These are phyloP conservation scores for Ampelocalamus luodianensis DNA, from an alignment of 176 grass and related monocot genomes.

Conservation along the genomic window DNA sequence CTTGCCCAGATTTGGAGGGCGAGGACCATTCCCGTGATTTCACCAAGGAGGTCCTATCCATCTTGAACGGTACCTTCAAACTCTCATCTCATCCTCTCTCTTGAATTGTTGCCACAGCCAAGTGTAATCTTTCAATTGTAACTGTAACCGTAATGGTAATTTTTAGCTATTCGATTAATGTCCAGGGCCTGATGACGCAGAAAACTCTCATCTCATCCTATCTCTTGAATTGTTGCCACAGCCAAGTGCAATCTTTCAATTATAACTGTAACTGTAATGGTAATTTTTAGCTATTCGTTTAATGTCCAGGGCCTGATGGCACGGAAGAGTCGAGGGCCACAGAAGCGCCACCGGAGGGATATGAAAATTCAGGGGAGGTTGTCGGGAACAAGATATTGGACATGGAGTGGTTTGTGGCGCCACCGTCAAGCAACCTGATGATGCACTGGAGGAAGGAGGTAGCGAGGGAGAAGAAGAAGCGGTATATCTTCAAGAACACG, in stretches of 20 bases:
- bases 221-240: not conserved
- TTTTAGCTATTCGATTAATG: conserved; percentile 14
- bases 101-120: not conserved
- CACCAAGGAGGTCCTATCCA: conserved; percentile 48
- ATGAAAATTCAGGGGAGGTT: conserved; percentile 16
- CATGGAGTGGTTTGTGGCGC: conserved; percentile 50
- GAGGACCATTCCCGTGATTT: conserved; percentile 19
- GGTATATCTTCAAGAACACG: conserved; percentile 83
- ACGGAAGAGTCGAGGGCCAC: not conserved
- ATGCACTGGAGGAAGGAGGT: conserved; percentile 45
- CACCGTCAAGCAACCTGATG: not conserved
- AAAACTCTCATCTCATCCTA: not conserved
- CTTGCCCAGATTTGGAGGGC: conserved; percentile 31
- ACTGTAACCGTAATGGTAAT: not conserved
- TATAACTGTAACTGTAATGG: not conserved
- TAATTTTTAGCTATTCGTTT: not conserved
- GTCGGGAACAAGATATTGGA: conserved; percentile 58
- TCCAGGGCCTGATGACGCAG: conserved; percentile 38
- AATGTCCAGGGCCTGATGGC: conserved; percentile 48
- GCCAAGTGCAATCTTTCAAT: conserved; percentile 7
- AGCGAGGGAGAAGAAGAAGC: conserved; percentile 71
- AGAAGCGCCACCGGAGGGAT: not conserved
- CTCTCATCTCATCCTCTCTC: not conserved
- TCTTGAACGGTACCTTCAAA: conserved; percentile 47
- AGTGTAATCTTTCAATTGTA: conserved; percentile 3